These are phyloP conservation scores for Phialemonium atrogriseum DNA, from an alignment of 2,329 filamentous ascomycete genomes.

Conservation along the genomic window DNA sequence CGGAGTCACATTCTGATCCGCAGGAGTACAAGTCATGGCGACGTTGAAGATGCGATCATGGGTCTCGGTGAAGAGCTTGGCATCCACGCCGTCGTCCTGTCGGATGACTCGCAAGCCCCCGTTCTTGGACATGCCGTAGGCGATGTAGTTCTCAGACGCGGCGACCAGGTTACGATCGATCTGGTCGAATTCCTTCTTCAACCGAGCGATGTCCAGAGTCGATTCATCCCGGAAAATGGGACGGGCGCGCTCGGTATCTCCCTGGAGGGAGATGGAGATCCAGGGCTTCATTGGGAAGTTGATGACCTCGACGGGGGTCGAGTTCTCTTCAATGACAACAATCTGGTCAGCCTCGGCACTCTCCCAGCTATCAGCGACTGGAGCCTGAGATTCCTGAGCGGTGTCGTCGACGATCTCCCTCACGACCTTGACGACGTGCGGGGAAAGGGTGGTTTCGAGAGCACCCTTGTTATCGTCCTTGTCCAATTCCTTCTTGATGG, in stretches of 20 bases:
- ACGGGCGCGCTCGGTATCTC: constrained; percentile 44
- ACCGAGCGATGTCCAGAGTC: constrained; percentile 83
- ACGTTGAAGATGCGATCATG: constrained; percentile 95
- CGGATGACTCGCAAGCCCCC: constrained; percentile 88
- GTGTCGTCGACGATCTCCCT: constrained; percentile 45
- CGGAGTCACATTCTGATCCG: constrained; percentile 45
- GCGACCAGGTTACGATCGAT: constrained; percentile 89
- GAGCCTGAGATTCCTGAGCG: constrained; percentile 47
- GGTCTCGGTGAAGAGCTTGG: constrained; percentile 83
- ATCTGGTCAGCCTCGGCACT: constrained; percentile 69
- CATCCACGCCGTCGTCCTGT: constrained; percentile 86
- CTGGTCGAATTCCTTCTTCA: constrained; percentile 98
- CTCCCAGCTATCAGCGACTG: constrained; percentile 83
- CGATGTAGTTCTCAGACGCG: constrained; percentile 84
- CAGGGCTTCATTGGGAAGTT: constrained; percentile 97
- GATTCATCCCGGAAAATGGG: constrained; percentile 67
- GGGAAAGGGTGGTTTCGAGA: constrained; percentile 44
- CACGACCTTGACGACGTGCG: constrained; percentile 42
- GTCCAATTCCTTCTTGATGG: constrained; percentile 45
- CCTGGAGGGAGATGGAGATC: constrained; percentile 74
- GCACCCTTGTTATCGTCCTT: constrained; percentile 43
- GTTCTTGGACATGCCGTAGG: constrained; percentile 88
- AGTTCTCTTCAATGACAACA: constrained; percentile 55
- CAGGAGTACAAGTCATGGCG: constrained; percentile 63
- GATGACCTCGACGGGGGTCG: constrained; percentile 67